Base-by-base conservation (phyloP, 169 alveolate species). In the Ichthyophthirius multifiliis region DNA sequence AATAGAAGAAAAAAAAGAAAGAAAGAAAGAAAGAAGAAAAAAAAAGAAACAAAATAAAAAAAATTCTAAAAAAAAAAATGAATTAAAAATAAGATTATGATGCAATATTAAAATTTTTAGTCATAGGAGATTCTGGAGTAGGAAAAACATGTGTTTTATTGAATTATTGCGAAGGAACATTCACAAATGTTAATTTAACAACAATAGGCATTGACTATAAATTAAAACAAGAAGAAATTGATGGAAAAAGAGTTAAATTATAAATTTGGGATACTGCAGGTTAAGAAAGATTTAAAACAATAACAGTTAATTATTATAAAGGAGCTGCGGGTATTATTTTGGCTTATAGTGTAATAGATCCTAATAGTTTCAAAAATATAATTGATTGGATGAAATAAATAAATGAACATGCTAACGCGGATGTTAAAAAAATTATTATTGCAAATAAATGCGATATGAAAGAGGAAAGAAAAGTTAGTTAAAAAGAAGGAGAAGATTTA, bases 221-320 rank as follows among this genome's bases (percentile, higher is more conserved):
- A 48, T 48, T 82, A 48, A 73, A 82, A 32, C 67, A 82, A 39
- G 65, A 80, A 27, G 86, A 82, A 47, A 55, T 81, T 18, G 78
- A 75, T 13, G 92, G 92, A 44, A 82, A 82, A 47, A 43, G 48
- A 5, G 82, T 86, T 16, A 76, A 77, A 34, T 44, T 86, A 18
- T 41, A 86, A 65, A 77, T 86, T 27, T 89, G 94, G 94, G 94
- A 89, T 48, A 89, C 94, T 23, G 91, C 94, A 16, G 94, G 94
- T 34, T 75, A 89, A 76, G 94, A 89, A 63, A 65, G 86, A 47
- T 85, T 82, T 32, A 64, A 84, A 47, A 85, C 87, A 18, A 84
- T 85, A 41, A 85, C 92, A 5, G 43, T 74, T 62, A 65, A 80
- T 34, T 84, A 80, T 65, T 85, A 82, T 44, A 73, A 83, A 46